Evolutionary conservation across 345 rosid genomes (phyloP), one percentile per base, ranked within the genome.

Genomic region (Triadica sebifera): DNA sequence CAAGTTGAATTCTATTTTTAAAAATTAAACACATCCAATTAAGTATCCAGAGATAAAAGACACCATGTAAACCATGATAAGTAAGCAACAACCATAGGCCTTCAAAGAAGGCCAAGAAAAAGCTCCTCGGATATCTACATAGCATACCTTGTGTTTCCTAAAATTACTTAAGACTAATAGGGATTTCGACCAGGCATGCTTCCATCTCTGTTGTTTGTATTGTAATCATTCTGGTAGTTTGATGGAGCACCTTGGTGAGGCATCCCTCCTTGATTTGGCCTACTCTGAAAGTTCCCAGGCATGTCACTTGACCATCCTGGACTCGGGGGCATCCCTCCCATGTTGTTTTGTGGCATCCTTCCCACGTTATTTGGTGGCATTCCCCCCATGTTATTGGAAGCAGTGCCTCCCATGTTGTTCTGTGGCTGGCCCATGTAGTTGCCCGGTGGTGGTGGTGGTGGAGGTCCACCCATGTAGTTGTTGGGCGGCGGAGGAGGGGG

Each of bases 91-190:
- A 12, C 19, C 67, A 49, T 53, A n/a, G 37, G 22, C 47, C 25
- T 25, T 39, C 6, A 29, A 25, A 52, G 25, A 60, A 0, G 12
- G 22, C 29, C 39, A 24, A 46, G 25, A 52, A 24, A 12, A 47
- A 19, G 60, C 5, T 69, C 70, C 67, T 71, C 34, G 41, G 24
- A 69, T 83, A 83, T 83, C 80, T 80, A 83, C 80, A 83, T 70
- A 64, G 5, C 49, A 20, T 15, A 41, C 25, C 47, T 60, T 24
- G 43, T 50, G 16, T 67, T 45, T 53, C 51, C 41, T 11, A 17
- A 12, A 5, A 57, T 22, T 41, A 29, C 19, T 66, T 67, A 62
- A 20, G 51, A 22, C 13, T 41, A 38, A 43, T 63, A 74, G 24
- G 67, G 13, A 15, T 83, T 77, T 66, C 82, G 70, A 69, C 71